Base-by-base conservation (phyloP, 2,329 filamentous ascomycete species). In the Orbilia oligospora region DNA sequence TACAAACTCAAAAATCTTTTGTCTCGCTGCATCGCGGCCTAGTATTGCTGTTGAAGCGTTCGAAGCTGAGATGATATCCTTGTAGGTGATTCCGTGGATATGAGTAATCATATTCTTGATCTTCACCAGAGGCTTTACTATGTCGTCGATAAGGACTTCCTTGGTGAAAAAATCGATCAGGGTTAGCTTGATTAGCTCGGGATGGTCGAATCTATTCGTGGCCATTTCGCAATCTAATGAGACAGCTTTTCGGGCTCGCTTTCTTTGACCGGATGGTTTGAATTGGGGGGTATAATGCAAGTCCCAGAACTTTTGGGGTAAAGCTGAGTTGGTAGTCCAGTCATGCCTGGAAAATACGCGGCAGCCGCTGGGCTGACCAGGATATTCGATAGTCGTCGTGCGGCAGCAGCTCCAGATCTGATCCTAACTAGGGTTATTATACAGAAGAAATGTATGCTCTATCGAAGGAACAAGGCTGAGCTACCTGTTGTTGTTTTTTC, bases 181-280 rank as follows among this genome's bases (percentile, higher is more conserved):
- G 0, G 86, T 87, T 0, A 90, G 49, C 2, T 88, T 87, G 72
- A 90, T 88, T 6, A 89, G 83, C 77, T 89, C 87, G 0, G 83
- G 82, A 9, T 89, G 87, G 5, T 86, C 85, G 4, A 83, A 83
- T 8, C 81, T 80, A 0, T 86, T 83, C 0, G 84, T 85, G 16
- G 88, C 88, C 87, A 89, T 89, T 80, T 89, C 88, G 79, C 88
- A 89, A 77, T 89, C 88, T 2, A 90, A 83, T 0, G 86, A 87
- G 2, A 89, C 85, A 1, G 82, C 71, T 38, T 18, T 30, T 27
- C 69, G 49, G 14, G 33, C 8, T 3, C 22, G 18, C 5, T 63
- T 71, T 4, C 48, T 44, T 24, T 44, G 41, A 2, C 48, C 6
- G 1, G 24, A 27, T 3, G 56, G 61, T 8, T 67, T 67, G 53